Evolutionary conservation across 1,139 yeast genomes (phyloP).

Genomic region (Saccharomyces hybrid): DNA sequence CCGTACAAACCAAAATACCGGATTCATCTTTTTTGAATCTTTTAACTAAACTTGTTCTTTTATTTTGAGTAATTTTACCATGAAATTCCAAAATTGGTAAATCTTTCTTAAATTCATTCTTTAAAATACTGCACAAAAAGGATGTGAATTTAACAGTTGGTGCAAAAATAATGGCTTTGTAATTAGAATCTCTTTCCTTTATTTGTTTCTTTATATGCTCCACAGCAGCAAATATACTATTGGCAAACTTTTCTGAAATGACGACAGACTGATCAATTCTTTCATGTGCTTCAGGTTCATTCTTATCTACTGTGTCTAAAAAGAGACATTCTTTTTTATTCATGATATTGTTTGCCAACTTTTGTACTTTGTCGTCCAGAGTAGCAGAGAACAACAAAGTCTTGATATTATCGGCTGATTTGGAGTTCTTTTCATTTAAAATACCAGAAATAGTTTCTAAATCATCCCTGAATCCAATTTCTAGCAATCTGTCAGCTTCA

Average conservation of each 20-base stretch:
- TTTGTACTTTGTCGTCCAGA: constrained; percentile 56
- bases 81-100: constrained; percentile 42
- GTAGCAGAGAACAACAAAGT: constrained; percentile 85
- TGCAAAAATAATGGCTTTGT: constrained; percentile 74
- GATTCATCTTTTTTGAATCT: constrained; percentile 31
- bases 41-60: constrained; percentile 26
- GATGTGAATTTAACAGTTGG: constrained; percentile 72
- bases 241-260: constrained; percentile 40
- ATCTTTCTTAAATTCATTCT: constrained; percentile 23
- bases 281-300: constrained; percentile 72
- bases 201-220: constrained; percentile 38
- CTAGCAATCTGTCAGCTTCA: constrained; percentile 81
- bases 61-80: constrained; percentile 58
- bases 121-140: constrained; percentile 39
- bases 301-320: constrained; percentile 68
- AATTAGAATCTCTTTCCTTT: constrained; percentile 30
- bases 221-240: constrained; percentile 47
- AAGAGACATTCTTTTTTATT: constrained; percentile 51
- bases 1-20: constrained; percentile 72
- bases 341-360: constrained; percentile 58
- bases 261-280: constrained; percentile 63
- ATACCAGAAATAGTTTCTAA: constrained; percentile 47
- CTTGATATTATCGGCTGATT: constrained; percentile 37
- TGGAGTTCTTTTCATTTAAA: constrained; percentile 38
- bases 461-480: constrained; percentile 65